Evolutionary conservation across 2,329 filamentous ascomycete species (phyloP).

Genomic region (Diplodia corticola): DNA sequence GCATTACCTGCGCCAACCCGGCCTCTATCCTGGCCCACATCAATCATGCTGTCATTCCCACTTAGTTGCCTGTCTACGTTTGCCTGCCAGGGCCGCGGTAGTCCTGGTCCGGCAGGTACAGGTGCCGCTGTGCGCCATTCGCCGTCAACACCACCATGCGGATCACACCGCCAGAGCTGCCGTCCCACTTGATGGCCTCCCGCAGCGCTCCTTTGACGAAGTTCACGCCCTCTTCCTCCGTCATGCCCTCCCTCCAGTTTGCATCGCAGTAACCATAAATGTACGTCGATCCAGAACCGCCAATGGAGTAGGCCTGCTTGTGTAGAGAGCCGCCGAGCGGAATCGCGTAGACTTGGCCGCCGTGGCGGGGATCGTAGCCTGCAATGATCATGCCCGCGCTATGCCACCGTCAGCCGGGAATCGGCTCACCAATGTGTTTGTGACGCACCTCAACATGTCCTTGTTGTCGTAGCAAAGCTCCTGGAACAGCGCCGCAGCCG

Average conservation of each 20-base stretch:
- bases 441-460: conserved; percentile 76
- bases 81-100: conserved; percentile 71
- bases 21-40: background rate
- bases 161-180: conserved; percentile 96
- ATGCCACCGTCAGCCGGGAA: conserved; percentile 28
- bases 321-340: conserved; percentile 94
- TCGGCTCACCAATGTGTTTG: background rate
- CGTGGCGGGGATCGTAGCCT: conserved; percentile 93
- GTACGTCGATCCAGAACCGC: conserved; percentile 95
- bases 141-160: conserved; percentile 94
- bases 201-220: conserved; percentile 90
- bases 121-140: conserved; percentile 84
- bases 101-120: conserved; percentile 85
- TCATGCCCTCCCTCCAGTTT: conserved; percentile 95
- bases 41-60: background rate
- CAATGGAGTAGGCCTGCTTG: conserved; percentile 95
- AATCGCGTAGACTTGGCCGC: conserved; percentile 96
- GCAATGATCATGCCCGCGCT: conserved; percentile 97
- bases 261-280: conserved; percentile 99
- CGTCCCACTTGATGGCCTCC: conserved; percentile 99
- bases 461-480: conserved; percentile 99
- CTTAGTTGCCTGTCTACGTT: conserved; percentile 32
- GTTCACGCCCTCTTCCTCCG: conserved; percentile 80
- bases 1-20: conserved; percentile 8
- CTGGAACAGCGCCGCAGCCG: conserved; percentile 93